Percentiles rank a stretch among this genome's conserved stretches.
Conservation (phyloP, 2,329 filamentous ascomycete species). For the Ascochyta pisi region DNA sequence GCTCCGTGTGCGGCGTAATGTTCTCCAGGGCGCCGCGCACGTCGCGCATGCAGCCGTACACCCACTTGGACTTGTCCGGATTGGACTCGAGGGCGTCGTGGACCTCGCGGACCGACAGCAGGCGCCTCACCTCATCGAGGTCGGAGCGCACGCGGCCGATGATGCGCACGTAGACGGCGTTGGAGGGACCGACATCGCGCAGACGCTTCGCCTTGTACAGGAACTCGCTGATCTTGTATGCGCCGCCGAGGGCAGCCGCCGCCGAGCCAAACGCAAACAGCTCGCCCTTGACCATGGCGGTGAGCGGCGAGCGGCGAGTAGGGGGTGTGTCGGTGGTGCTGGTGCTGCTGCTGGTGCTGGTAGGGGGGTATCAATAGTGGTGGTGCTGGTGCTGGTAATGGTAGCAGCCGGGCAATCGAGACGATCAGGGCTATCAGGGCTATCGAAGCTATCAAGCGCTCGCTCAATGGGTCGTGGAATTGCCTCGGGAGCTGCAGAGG, state of each 20-base stretch:
- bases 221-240: conserved; percentile 50
- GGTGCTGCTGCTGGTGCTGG: too few species aligned
- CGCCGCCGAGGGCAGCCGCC: conserved; percentile 43
- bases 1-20: conserved; percentile 47
- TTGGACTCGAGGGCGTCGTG: conserved; percentile 48
- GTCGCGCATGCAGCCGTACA: conserved; percentile 46
- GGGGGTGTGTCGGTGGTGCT: not conserved
- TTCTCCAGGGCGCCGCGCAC: conserved; percentile 47
- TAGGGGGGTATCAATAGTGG: not conserved
- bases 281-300: conserved; percentile 43
- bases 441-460: conserved; percentile 18
- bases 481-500: conserved; percentile 37
- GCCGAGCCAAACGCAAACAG: conserved; percentile 43
- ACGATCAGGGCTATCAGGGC: not conserved
- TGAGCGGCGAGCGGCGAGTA: conserved; percentile 5
- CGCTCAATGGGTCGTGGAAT: conserved; percentile 31
- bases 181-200: conserved; percentile 46
- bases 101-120: conserved; percentile 47
- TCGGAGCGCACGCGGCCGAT: conserved; percentile 47
- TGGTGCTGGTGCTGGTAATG: too few species aligned
- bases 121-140: conserved; percentile 48
- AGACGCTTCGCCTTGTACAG: conserved; percentile 45
- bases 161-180: conserved; percentile 50
- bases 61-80: conserved; percentile 48
- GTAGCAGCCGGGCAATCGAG: too few species aligned